Evolutionary conservation across 257 asterid species (phyloP).

Genomic region (Linderniella brevidens): DNA sequence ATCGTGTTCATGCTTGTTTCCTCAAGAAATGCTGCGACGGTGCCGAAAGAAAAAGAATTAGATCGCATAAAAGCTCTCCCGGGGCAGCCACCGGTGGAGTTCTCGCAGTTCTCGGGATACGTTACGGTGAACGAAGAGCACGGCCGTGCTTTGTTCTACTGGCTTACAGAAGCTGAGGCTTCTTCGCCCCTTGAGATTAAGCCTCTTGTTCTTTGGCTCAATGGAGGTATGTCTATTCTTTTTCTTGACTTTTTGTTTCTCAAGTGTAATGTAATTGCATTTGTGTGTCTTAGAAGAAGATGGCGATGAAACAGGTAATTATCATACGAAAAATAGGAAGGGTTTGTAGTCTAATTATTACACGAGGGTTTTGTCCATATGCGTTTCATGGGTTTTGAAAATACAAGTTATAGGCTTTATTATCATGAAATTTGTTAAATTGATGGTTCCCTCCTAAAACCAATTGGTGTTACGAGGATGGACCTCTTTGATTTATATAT

Average conservation of each 20-base stretch:
- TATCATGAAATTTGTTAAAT: too few species aligned
- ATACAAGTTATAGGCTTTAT: too few species aligned
- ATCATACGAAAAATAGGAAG: neutral
- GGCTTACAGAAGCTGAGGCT: constrained; percentile 64
- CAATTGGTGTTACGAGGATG: too few species aligned
- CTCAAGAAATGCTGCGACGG: too few species aligned
- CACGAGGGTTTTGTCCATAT: too few species aligned
- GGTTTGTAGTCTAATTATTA: too few species aligned
- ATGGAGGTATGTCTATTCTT: constrained; percentile 43
- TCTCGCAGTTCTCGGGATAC: constrained; percentile 69
- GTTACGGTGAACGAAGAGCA: constrained; percentile 37
- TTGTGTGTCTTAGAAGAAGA: neutral
- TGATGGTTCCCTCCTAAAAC: too few species aligned
- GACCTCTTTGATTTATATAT: too few species aligned
- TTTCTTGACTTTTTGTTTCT: neutral
- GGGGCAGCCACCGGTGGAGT: constrained; percentile 62
- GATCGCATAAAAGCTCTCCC: constrained; percentile 50
- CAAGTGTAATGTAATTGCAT: neutral
- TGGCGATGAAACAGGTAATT: too few species aligned
- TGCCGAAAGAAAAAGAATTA: constrained; percentile 27
- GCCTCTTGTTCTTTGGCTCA: constrained; percentile 81
- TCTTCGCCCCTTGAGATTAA: constrained; percentile 19
- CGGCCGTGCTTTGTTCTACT: constrained; percentile 74
- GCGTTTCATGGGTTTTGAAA: too few species aligned
- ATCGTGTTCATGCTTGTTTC: too few species aligned